These are phyloP conservation scores for Naganishia albida DNA, from an alignment of 1,284 basidiomycete genomes.

Conservation along the genomic window DNA sequence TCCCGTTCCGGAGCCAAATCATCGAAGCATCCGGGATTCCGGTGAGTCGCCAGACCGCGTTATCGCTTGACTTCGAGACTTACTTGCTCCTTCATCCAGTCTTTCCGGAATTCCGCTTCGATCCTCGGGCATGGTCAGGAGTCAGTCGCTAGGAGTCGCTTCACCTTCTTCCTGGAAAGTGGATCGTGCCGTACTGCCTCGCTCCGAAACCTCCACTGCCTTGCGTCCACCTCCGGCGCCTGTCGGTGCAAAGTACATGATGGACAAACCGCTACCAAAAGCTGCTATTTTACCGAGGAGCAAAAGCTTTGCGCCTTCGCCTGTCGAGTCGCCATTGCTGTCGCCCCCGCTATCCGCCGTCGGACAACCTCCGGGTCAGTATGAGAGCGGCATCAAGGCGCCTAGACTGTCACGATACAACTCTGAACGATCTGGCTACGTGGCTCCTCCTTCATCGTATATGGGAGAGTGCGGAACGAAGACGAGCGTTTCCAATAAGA, in stretches of 20 bases:
- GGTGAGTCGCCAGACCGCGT: background rate
- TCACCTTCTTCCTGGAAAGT: background rate
- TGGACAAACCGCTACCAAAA: constrained; percentile 4
- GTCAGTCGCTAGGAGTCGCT: constrained; percentile 2
- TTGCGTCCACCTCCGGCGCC: constrained; percentile 2
- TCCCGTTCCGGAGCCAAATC: constrained; percentile 1
- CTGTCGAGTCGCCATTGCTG: background rate
- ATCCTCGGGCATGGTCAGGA: constrained; percentile 5
- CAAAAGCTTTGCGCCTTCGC: background rate
- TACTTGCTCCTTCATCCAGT: background rate
- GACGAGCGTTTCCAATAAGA: background rate
- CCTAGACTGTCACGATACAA: background rate
- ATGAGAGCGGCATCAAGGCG: background rate
- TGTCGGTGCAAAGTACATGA: background rate
- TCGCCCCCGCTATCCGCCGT: constrained; percentile 22
- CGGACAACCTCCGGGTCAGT: background rate
- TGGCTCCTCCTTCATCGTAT: background rate
- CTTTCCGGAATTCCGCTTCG: constrained; percentile 22
- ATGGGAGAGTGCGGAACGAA: background rate
- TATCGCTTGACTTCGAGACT: background rate
- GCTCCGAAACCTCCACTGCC: background rate
- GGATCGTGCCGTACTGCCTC: background rate
- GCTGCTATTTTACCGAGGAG: background rate
- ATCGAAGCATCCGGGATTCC: constrained; percentile 14
- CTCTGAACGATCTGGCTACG: background rate